Evolutionary conservation across 2,329 filamentous ascomycete genomes (phyloP).

Genomic region (Didymella lethalis): DNA sequence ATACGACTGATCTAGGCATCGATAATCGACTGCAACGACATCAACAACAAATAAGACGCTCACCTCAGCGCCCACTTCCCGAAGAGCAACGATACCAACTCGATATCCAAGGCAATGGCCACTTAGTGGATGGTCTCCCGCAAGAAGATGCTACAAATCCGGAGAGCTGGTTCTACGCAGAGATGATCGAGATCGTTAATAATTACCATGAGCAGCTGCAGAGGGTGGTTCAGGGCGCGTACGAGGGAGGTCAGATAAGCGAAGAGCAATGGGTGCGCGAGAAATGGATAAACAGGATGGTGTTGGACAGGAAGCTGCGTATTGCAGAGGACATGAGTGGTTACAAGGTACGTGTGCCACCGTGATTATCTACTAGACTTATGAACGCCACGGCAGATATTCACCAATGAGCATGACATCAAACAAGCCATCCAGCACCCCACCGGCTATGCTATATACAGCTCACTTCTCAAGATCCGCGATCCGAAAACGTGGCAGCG

Average conservation of each 20-base stretch:
- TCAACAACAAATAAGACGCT: not conserved
- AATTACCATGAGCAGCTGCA: slow-evolving; percentile 9
- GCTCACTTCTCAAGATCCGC: slow-evolving; percentile 3
- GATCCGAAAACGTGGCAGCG: slow-evolving; percentile 16
- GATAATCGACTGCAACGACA: not conserved
- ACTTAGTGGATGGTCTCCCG: not conserved
- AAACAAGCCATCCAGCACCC: slow-evolving; percentile 4
- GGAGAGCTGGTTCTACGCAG: slow-evolving; percentile 6
- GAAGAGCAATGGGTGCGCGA: slow-evolving; percentile 8
- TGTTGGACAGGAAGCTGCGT: slow-evolving; percentile 2
- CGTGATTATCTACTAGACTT: not conserved
- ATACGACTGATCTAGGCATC: slow-evolving; percentile 2
- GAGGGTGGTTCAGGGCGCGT: not conserved
- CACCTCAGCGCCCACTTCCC: no score
- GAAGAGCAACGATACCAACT: not conserved
- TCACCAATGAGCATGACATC: slow-evolving; percentile 6
- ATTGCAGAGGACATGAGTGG: slow-evolving; percentile 1
- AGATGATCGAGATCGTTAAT: slow-evolving; percentile 3
- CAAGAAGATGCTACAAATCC: not conserved
- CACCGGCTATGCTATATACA: slow-evolving; percentile 14
- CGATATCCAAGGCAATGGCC: not conserved
- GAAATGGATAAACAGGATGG: slow-evolving; percentile 1
- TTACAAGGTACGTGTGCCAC: not conserved
- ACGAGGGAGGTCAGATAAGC: slow-evolving; percentile 6
- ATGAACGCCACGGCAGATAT: slow-evolving; percentile 3